Evolutionary conservation across 129 eudicot species (phyloP), one percentile per base, ranked within the genome.

Genomic region (Artemisia argyi): DNA sequence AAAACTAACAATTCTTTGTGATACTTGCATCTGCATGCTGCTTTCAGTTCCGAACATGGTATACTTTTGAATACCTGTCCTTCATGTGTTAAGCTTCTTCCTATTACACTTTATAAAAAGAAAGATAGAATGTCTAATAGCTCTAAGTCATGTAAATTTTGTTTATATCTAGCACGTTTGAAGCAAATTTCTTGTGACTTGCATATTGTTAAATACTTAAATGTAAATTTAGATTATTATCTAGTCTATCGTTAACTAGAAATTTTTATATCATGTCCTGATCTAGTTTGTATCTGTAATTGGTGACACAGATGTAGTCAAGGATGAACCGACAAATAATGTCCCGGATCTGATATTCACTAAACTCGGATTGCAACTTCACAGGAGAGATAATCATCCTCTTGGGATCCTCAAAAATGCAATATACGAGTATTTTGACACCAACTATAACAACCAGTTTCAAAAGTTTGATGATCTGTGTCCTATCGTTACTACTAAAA

Each of bases 381-480:
- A 93, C 55, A 85, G 89, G 72, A 86, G 96, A 80, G 87, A 84
- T 58, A 71, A 83, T 28, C 98, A 93, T 83, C 97, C 97, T 1
- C 88, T 91, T 72, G 97, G 97, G 61, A 88, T 88, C n/a, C 81
- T 92, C 58, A 92, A 89, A 89, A 92, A 92, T 81, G 91, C 95
- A 68, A 92, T 92, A 76, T 85, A 77, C 42, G 85, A 89, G 70
- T 89, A 92, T 78, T 89, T 92, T 73, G 98, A 92, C 70, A 74
- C 88, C 66, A 89, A 73, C 78, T 92, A 89, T 73, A 80, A 89
- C 69, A 82, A 80, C 76, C 85, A 86, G 74, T 90, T 90, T 82
- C 84, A 80, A 72, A 90, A 94, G 83, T 90, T 90, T 47, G 97
- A 95, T 77, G 79, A 95, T 86, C 85, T 95, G 50, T 88, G 96